Percentiles rank a stretch among this genome's conserved stretches.
Conservation (phyloP, 1,284 basidiomycete genomes). For the Cutaneotrichosporon mucoides region DNA sequence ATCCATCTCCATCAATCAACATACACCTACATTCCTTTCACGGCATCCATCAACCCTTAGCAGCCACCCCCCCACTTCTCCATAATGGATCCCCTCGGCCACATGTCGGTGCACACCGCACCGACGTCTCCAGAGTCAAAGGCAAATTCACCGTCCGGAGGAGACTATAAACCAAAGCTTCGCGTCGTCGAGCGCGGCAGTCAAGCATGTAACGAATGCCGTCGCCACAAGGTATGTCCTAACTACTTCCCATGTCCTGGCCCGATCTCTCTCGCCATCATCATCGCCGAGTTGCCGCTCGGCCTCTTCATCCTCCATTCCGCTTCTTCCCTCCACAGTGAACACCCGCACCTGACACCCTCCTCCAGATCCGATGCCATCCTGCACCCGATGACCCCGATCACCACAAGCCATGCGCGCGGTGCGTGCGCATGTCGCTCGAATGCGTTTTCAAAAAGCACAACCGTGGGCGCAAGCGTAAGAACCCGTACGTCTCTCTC, state of each 20-base stretch:
- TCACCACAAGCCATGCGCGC: constrained; percentile 27
- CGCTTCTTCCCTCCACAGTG: too few relatives aligned
- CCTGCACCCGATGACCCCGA: constrained; percentile 32
- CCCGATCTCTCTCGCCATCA: too few relatives aligned
- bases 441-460: constrained; percentile 35
- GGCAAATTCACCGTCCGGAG: constrained; percentile 11
- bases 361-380: constrained; percentile 32
- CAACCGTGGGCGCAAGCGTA: constrained; percentile 32
- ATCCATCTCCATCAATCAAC: too few relatives aligned
- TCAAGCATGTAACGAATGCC: constrained; percentile 35
- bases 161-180: constrained; percentile 23
- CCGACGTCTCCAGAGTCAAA: constrained; percentile 15
- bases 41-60: too few relatives aligned
- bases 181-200: constrained; percentile 30
- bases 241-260: too few relatives aligned
- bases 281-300: too few relatives aligned
- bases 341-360: neutral
- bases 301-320: too few relatives aligned
- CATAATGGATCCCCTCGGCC: constrained; percentile 12
- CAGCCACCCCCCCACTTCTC: neutral
- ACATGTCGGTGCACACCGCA: constrained; percentile 4
- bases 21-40: too few relatives aligned
- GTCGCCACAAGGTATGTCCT: constrained; percentile 29
- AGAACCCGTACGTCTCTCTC: constrained; percentile 26
- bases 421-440: constrained; percentile 31